Evolutionary conservation across 371 early-diverging fungal species (phyloP), one percentile per base, ranked within the genome.

Genomic region (Mortierella sp.): DNA sequence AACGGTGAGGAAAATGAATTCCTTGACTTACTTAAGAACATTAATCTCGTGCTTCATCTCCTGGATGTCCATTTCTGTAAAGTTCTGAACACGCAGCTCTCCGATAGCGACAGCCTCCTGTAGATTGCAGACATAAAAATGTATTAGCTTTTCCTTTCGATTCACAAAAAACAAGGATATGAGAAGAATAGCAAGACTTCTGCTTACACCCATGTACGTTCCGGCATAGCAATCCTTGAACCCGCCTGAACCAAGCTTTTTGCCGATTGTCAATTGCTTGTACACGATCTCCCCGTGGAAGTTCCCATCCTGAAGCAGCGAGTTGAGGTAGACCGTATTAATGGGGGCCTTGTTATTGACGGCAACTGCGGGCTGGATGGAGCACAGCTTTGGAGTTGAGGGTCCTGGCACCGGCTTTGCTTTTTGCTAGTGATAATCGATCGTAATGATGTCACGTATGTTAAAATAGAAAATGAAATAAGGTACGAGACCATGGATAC

Each of bases 151-250:
- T n/a, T n/a, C n/a, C n/a, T n/a, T n/a, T n/a, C n/a, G n/a, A n/a
- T n/a, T n/a, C n/a, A n/a, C n/a, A n/a, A n/a, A n/a, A n/a, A n/a
- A n/a, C n/a, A n/a, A n/a, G n/a, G n/a, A n/a, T n/a, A n/a, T n/a
- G n/a, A n/a, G n/a, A n/a, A n/a, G n/a, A n/a, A n/a, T n/a, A n/a
- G n/a, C n/a, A n/a, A n/a, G n/a, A n/a, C n/a, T n/a, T n/a, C n/a
- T n/a, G n/a, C 78, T 81, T 83, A 85, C 90, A 21, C 86, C 89
- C 63, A 83, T 80, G 61, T 89, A 89, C 24, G 69, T 81, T 47
- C 91, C 90, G 1, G 81, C 81, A 79, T 84, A 93, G 64, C 92
- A 92, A 68, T 92, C 93, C 70, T 93, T 93, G 81, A 91, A 93
- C 8, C 92, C 93, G 43, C 93, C 93, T n/a, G 90, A 85, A 5